A percentile compares a stretch with the other conserved stretches of the same genome.
phyloP scores from a whole-genome alignment of 2,329 filamentous ascomycete genomes.

The Fusarium foetens region DNA sequence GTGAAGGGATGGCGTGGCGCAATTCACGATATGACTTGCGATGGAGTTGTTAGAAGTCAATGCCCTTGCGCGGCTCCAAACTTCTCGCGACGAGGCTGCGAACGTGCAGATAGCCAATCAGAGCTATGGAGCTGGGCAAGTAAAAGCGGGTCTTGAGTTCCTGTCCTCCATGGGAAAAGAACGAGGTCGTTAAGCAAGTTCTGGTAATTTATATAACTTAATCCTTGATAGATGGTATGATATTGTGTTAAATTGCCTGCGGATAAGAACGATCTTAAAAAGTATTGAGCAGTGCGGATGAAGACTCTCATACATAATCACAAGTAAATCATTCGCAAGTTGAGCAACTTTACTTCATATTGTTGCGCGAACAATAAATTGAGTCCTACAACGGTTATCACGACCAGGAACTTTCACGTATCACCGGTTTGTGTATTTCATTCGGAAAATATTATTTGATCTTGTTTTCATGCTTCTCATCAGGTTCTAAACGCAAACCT shows the following conservation, averaged over 20 bases:
- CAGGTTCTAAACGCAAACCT: conserved; percentile 28
- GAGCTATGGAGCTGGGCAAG: neutral
- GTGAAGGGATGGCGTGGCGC: conserved; percentile 39
- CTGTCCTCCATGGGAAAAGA: neutral
- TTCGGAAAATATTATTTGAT: neutral
- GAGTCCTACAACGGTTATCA: neutral
- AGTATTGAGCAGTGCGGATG: neutral
- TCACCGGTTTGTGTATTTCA: neutral
- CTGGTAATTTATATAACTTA: too few species aligned
- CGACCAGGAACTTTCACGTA: neutral
- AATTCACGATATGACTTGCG: conserved; percentile 28
- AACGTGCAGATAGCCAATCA: conserved; percentile 42
- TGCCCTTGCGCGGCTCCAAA: conserved; percentile 48
- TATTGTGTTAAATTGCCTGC: neutral
- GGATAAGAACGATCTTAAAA: neutral
- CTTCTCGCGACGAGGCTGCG: conserved; percentile 53
- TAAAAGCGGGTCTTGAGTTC: conserved; percentile 34
- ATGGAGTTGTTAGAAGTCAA: conserved; percentile 39
- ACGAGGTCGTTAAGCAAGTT: neutral
- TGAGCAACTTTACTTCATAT: neutral
- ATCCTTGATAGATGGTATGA: neutral
- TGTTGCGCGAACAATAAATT: neutral
- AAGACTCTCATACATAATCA: neutral
- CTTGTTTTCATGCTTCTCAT: conserved; percentile 28
- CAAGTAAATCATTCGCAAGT: neutral